phyloP scores from a whole-genome alignment of 129 eudicot genomes.

The Centrapalus pauciflorus region DNA sequence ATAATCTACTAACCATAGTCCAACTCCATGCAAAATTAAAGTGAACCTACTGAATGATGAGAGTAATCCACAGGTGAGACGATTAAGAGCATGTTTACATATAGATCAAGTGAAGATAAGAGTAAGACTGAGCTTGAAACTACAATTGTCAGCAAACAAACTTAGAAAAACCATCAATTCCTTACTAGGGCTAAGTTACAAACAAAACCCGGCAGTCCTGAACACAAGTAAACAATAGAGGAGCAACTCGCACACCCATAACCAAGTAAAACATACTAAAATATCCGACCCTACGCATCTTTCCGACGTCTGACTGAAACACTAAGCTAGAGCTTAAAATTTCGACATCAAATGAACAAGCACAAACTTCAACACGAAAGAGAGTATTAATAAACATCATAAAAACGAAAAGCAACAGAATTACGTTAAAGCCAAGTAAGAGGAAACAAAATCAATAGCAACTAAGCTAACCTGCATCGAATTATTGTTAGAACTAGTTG shows the following conservation, averaged over 20 bases:
- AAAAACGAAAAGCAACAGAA: not conserved
- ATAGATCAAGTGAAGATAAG: constrained; percentile 5
- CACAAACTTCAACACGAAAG: not conserved
- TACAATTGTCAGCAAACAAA: not conserved
- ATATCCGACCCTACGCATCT: not conserved
- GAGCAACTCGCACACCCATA: not conserved
- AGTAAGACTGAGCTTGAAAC: not conserved
- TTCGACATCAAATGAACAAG: constrained; percentile 10
- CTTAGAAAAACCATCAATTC: not conserved
- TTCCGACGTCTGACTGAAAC: not conserved
- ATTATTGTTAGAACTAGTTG: constrained; percentile 41
- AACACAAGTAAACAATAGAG: not conserved
- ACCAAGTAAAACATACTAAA: not conserved
- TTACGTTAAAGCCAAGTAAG: not conserved
- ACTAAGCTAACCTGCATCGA: constrained; percentile 58
- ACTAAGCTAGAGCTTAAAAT: not conserved
- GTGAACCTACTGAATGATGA: not conserved
- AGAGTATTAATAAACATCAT: not conserved
- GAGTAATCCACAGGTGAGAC: not conserved
- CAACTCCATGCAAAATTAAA: not conserved
- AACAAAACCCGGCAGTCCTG: not conserved
- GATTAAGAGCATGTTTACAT: not conserved
- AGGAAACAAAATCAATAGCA: not conserved
- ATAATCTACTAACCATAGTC: not conserved
- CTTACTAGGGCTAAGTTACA: not conserved